A percentile compares a stretch with the other conserved stretches of the same genome.
Evolutionary conservation across 768 basidiomycete species (phyloP).

Genomic region (Cyclocybe cylindracea): DNA sequence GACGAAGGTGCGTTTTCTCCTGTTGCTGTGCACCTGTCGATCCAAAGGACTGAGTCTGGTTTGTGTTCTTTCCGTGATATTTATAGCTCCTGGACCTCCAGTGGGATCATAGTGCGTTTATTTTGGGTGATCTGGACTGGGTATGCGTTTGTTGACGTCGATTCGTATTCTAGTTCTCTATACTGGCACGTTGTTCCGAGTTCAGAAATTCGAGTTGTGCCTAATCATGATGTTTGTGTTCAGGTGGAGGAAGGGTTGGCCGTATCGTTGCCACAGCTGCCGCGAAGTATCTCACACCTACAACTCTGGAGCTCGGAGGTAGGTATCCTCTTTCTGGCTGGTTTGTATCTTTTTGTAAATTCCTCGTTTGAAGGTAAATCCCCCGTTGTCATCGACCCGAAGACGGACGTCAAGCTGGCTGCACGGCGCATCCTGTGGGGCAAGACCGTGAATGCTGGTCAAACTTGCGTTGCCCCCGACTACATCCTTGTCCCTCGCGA

Average conservation of each 20-base stretch:
- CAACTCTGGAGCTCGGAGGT: slow-evolving; percentile 47
- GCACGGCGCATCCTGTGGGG: slow-evolving; percentile 83
- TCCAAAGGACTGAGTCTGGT: not conserved
- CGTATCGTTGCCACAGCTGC: slow-evolving; percentile 73
- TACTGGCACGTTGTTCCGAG: slow-evolving; percentile 45
- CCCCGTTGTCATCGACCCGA: slow-evolving; percentile 73
- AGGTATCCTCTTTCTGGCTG: slow-evolving; percentile 10
- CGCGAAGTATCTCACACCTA: slow-evolving; percentile 73
- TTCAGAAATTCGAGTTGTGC: not conserved
- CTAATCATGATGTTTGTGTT: slow-evolving; percentile 1
- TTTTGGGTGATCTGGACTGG: not conserved
- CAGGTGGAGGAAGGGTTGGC: slow-evolving; percentile 58
- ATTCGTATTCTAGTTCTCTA: slow-evolving; percentile 48
- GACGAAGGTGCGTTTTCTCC: slow-evolving; percentile 40
- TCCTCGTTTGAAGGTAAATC: slow-evolving; percentile 51
- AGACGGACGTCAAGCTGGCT: slow-evolving; percentile 61
- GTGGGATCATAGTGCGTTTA: slow-evolving; percentile 54
- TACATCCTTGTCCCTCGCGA: slow-evolving; percentile 50
- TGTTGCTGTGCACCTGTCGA: not conserved
- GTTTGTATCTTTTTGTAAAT: not conserved
- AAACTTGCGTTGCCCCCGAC: slow-evolving; percentile 71
- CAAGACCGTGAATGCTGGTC: slow-evolving; percentile 75
- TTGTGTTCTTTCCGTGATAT: not conserved
- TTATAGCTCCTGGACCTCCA: slow-evolving; percentile 67
- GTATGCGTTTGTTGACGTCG: slow-evolving; percentile 1